Conservation (phyloP, 139 green algal species). For the Micromonas commoda region DNA sequence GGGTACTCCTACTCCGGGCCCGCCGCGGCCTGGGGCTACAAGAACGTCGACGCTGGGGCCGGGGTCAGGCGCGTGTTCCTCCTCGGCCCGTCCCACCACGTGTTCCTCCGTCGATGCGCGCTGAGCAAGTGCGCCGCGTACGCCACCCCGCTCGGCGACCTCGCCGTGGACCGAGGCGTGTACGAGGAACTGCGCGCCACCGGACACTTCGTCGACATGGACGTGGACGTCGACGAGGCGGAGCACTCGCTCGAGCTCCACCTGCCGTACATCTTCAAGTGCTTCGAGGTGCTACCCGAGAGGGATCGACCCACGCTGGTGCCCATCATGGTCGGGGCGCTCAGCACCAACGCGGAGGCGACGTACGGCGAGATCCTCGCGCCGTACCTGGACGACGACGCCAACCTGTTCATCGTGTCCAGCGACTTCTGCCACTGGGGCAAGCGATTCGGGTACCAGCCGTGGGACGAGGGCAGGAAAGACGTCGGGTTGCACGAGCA, state of each 20-base stretch:
- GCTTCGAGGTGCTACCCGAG: neutral
- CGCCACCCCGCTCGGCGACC: slow-evolving; percentile 72
- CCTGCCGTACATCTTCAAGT: slow-evolving; percentile 72
- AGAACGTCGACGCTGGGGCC: too few relatives aligned
- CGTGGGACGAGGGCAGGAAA: slow-evolving; percentile 39
- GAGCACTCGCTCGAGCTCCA: slow-evolving; percentile 96
- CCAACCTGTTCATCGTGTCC: slow-evolving; percentile 85
- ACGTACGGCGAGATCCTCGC: slow-evolving; percentile 72
- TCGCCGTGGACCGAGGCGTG: slow-evolving; percentile 66
- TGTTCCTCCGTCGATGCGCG: too few relatives aligned
- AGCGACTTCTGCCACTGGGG: slow-evolving; percentile 98
- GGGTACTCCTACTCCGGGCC: too few relatives aligned
- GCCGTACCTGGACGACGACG: slow-evolving; percentile 69
- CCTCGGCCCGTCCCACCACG: too few relatives aligned
- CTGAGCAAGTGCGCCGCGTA: slow-evolving; percentile 60
- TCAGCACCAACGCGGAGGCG: slow-evolving; percentile 64
- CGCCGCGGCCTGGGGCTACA: too few relatives aligned
- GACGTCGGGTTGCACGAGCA: slow-evolving; percentile 75
- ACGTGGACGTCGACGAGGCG: slow-evolving; percentile 68
- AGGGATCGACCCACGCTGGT: slow-evolving; percentile 64
- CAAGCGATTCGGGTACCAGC: slow-evolving; percentile 65
- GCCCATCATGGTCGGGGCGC: slow-evolving; percentile 88
- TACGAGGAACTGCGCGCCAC: slow-evolving; percentile 62
- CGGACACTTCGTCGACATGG: slow-evolving; percentile 72
- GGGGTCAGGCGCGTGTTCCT: too few relatives aligned